Evolutionary conservation across 139 green algal species (phyloP), one percentile per base, ranked within the genome.

Genomic region (Dunaliella sp.): DNA sequence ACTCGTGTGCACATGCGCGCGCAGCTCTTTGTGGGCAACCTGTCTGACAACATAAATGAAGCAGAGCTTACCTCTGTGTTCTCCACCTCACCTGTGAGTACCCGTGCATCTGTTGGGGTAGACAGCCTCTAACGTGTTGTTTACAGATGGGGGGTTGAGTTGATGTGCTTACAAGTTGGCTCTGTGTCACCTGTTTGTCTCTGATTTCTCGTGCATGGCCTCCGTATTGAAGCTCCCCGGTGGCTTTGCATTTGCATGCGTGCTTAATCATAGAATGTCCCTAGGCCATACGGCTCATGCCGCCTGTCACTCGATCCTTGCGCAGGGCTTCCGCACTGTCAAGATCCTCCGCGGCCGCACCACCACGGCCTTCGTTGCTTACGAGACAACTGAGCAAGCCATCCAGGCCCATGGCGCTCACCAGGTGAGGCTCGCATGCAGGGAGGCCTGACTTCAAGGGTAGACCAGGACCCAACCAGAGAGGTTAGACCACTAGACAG

Each of bases 21-120:
- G n/a, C n/a, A n/a, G n/a, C 89, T 98, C 31, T 98, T 98, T 86
- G 84, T 91, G 0, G 88, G 88, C 48, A 98, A 98, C 89, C 92
- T 98, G 57, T 81, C 91, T 1, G 91, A 95, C 38, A 77, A 25
- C 0, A 87, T 93, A 35, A 91, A 84, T 58, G 96, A 98, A 86
- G 83, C 82, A 3, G 95, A 98, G 90, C 86, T 98, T 33, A 81
- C 90, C 0, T 85, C 77, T 35, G 38, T 98, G 0, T 98, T 98
- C 82, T 48, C 86, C 22, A 34, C 36, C 2, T 36, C 48, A 28
- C 79, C 35, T 32, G 79, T 83, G 79, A 65, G 79, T 83, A 3
- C 74, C n/a, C n/a, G n/a, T n/a, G n/a, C n/a, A n/a, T n/a, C n/a
- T n/a, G n/a, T n/a, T n/a, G n/a, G n/a, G n/a, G n/a, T n/a, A n/a